Base-by-base conservation (phyloP, 352 stramenopile species). In the Phytophthora chlamydospora region DNA sequence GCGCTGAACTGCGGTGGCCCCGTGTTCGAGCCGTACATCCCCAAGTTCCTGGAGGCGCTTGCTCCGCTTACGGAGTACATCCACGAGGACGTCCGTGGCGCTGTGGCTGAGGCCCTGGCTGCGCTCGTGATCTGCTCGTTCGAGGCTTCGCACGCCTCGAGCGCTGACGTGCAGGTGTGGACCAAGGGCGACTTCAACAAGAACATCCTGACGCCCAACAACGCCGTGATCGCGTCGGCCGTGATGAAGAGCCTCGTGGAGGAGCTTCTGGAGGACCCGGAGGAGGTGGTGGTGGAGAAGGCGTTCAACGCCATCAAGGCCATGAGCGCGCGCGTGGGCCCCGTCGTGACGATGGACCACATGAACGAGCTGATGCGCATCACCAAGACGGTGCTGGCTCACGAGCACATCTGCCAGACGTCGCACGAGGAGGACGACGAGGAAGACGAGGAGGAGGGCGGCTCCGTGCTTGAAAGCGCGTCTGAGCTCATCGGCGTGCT, bases 301-400 rank as follows among this genome's bases (percentile, higher is more conserved):
- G 88, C 96, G 1, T 96, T 99, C 58, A 98, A 95, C 47, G 95
- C 96, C 14, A 85, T 99, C 48, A 98, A 98, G 67, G 88, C 97
- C 53, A 96, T 99, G 83, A 97, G 95, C 44, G 90, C 95, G 32
- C 93, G 97, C 53, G 89, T 97, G 29, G 96, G 94, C 14, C 78
- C 88, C 4, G 82, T 93, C 16, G 98, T 98, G 50, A 92, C 84
- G 14, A 89, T 95, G 54, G 89, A 97, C 31, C 85, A 97, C 80
- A 84, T 99, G 57, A 80, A 86, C 17, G 61, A 83, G 39, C 81
- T 95, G 39, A 89, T 96, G 71, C 83, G 91, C 52, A 78, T 95
- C 13, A 80, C 97, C 0, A 83, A 97, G 55, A 86, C 90, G 27
- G 85, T 97, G 51, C 80, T 96, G 41, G 87, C 71, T 40, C 93